These are phyloP conservation scores for Myriosclerotinia duriaeana DNA, from an alignment of 2,329 filamentous ascomycete species.

Conservation along the genomic window DNA sequence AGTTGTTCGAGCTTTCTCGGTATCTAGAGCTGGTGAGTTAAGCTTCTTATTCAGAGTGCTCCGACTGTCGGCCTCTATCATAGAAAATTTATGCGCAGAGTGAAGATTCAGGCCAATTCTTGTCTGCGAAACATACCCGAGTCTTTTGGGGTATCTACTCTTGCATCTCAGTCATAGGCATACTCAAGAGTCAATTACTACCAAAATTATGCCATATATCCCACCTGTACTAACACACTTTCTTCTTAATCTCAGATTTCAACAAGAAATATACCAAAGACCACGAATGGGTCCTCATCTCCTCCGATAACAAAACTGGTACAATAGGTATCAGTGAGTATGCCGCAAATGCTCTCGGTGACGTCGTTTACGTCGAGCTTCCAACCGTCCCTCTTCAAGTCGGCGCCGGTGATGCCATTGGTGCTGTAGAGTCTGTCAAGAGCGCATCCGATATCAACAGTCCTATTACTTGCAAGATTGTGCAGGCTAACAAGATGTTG, in stretches of 20 bases:
- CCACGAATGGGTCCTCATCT: slow-evolving; percentile 96
- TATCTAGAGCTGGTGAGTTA: slow-evolving; percentile 45
- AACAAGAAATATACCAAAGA: slow-evolving; percentile 88
- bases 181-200: neutral
- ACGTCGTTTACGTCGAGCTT: slow-evolving; percentile 96
- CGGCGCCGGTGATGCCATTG: slow-evolving; percentile 76
- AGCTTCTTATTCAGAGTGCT: slow-evolving; percentile 8
- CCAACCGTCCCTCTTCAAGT: slow-evolving; percentile 70
- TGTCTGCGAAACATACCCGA: neutral
- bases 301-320: slow-evolving; percentile 77
- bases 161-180: neutral
- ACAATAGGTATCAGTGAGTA: slow-evolving; percentile 84
- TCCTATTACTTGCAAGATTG: slow-evolving; percentile 75
- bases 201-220: neutral
- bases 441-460: slow-evolving; percentile 96
- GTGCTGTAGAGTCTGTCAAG: slow-evolving; percentile 97
- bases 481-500: slow-evolving; percentile 69
- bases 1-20: slow-evolving; percentile 49
- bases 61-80: slow-evolving; percentile 7
- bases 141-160: neutral
- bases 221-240: slow-evolving; percentile 11
- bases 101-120: neutral
- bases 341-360: slow-evolving; percentile 87
- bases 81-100: neutral
- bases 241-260: slow-evolving; percentile 7